Conservation (phyloP, 306 rosid species). For the Cucurbita argyrosperma region DNA sequence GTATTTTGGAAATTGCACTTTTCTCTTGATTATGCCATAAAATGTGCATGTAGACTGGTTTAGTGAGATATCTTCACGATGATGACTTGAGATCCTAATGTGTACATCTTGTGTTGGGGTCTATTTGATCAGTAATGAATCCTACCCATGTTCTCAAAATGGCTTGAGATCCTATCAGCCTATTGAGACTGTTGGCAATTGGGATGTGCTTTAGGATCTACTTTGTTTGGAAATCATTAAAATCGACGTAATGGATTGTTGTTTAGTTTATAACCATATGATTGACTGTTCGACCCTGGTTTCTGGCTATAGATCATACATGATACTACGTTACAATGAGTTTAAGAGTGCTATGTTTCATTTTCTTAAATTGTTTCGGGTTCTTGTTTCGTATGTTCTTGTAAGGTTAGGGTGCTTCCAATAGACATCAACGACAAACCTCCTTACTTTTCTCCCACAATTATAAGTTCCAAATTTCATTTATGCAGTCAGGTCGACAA, state of each 20-base stretch:
- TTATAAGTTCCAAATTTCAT: background rate
- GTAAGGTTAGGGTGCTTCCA: background rate
- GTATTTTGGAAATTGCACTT: too few species aligned
- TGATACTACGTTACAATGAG: background rate
- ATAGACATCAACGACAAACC: background rate
- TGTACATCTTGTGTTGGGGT: background rate
- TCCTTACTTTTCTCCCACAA: background rate
- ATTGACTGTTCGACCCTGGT: background rate
- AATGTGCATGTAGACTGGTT: too few species aligned
- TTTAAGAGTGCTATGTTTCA: background rate
- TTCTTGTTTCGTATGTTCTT: background rate
- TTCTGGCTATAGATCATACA: background rate
- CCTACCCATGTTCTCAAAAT: background rate
- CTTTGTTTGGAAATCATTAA: background rate
- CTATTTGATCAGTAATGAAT: background rate
- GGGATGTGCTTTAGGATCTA: background rate
- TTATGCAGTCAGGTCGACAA: constrained; percentile 76
- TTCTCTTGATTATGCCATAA: too few species aligned
- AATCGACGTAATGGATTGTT: background rate
- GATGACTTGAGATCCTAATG: too few species aligned
- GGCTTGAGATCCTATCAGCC: background rate
- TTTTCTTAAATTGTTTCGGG: background rate
- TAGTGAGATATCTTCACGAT: too few species aligned
- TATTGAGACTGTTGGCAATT: background rate
- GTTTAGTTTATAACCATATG: background rate